Evolutionary conservation across 164 flowering plant species (phyloP), one percentile per base, ranked within the genome.

Genomic region (Kingdonia uniflora): DNA sequence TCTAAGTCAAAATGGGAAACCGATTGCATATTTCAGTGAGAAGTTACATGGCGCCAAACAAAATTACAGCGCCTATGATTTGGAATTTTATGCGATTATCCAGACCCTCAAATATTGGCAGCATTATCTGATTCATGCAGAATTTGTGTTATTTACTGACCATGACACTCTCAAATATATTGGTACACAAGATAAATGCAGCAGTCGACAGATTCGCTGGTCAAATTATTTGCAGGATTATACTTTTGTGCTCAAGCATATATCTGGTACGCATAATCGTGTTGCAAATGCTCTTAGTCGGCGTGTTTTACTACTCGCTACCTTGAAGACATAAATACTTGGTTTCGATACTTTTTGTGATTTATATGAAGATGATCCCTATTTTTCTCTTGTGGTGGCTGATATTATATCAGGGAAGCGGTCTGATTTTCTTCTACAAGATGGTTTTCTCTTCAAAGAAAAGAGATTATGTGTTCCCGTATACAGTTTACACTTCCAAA

Each of bases 131-230:
- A 42, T 48, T 39, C 56, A 42, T 14, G 2, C 1, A 37, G 56
- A 22, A 15, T 39, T 53, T 24, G 17, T 40, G 11, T 4, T 23
- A 13, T 40, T 11, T 15, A 21, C 46, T 14, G 12, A 53, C 22
- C 46, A 40, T 40, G 46, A 53, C 11, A 13, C 54, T 33, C n/a
- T 51, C 15, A 51, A 51, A 12, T 8, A 48, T 48, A 48, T 21
- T 22, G 29, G 29, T 11, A 48, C 11, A 19, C 33, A 48, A 13
- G 33, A 21, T 12, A 48, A 21, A 2, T 2, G 26, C 14, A 21
- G 15, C 20, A 12, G 1, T 48, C 2, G 17, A 10, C 51, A 48
- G 10, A 6, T 22, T 22, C 15, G 7, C 6, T 47, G 10, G 33
- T 11, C 50, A 2, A 20, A 20, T 3, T 47, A 47, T 14, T 10